Percentiles rank a stretch among this genome's conserved stretches.
Conservation (phyloP, 129 eudicot species). For the Logfia minima region DNA sequence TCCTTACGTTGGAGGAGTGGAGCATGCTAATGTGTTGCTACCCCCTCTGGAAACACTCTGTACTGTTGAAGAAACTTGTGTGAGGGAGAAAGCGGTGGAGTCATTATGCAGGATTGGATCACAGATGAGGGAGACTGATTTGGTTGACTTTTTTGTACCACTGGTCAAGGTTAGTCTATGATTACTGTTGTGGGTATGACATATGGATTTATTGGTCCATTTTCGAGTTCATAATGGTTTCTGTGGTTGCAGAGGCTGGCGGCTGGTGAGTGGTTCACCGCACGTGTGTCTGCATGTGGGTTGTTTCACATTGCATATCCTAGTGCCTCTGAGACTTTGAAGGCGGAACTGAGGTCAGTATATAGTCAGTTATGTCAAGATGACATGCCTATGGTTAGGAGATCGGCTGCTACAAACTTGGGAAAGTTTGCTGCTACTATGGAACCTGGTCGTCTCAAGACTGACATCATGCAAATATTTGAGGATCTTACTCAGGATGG, state of each 20-base stretch:
- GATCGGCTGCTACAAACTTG: slow-evolving; percentile 89
- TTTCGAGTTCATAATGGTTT: neutral
- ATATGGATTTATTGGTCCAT: neutral
- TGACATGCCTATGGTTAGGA: slow-evolving; percentile 98
- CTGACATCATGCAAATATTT: slow-evolving; percentile 89
- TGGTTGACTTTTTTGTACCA: slow-evolving; percentile 72
- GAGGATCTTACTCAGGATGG: slow-evolving; percentile 96
- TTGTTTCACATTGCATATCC: slow-evolving; percentile 83
- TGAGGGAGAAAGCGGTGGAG: slow-evolving; percentile 90
- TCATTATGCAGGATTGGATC: slow-evolving; percentile 83
- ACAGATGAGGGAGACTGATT: slow-evolving; percentile 85
- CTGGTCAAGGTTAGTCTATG: slow-evolving; percentile 70
- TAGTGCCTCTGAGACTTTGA: slow-evolving; percentile 73
- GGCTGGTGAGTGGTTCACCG: slow-evolving; percentile 96
- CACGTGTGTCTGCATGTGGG: slow-evolving; percentile 94
- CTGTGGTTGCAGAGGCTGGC: slow-evolving; percentile 65
- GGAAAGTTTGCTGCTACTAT: slow-evolving; percentile 95
- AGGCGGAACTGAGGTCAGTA: slow-evolving; percentile 77
- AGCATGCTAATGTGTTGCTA: slow-evolving; percentile 84
- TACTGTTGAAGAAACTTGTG: slow-evolving; percentile 92
- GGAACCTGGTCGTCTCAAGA: slow-evolving; percentile 82
- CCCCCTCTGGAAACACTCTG: slow-evolving; percentile 90
- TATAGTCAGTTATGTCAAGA: slow-evolving; percentile 91
- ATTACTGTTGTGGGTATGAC: neutral
- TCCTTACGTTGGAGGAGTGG: slow-evolving; percentile 92